These are phyloP conservation scores for Lagenidium giganteum DNA, from an alignment of 352 stramenopile genomes.

Conservation along the genomic window DNA sequence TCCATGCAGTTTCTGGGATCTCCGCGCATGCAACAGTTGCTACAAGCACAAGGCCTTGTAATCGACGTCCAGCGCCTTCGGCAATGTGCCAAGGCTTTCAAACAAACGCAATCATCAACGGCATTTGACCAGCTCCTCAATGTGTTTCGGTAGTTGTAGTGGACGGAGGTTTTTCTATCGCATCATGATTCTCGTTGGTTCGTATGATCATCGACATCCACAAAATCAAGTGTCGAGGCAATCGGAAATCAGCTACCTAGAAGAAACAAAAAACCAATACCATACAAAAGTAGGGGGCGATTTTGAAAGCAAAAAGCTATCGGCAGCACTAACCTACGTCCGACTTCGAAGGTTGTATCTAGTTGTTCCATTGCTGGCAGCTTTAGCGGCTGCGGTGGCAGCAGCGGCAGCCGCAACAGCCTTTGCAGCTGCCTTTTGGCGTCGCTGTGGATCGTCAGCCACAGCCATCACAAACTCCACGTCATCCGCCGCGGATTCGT, in stretches of 20 bases:
- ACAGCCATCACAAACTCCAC: slow-evolving; percentile 19
- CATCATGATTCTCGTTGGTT: background rate
- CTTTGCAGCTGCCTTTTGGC: slow-evolving; percentile 47
- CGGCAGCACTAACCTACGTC: no score
- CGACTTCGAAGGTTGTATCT: slow-evolving; percentile 45
- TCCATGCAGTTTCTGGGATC: slow-evolving; percentile 56
- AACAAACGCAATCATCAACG: slow-evolving; percentile 30
- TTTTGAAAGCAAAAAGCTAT: slow-evolving; percentile 3
- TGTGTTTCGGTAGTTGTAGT: slow-evolving; percentile 41
- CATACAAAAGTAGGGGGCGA: background rate
- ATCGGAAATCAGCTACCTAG: no score
- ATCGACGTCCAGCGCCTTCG: slow-evolving; percentile 40
- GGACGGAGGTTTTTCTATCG: no score
- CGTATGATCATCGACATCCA: no score
- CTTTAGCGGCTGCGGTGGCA: slow-evolving; percentile 53
- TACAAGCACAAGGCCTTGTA: slow-evolving; percentile 33
- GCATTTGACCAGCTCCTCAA: slow-evolving; percentile 36
- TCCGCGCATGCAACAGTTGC: slow-evolving; percentile 45
- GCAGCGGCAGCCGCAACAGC: slow-evolving; percentile 55
- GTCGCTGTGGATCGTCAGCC: slow-evolving; percentile 20
- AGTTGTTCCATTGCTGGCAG: slow-evolving; percentile 27
- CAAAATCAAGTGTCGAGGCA: no score
- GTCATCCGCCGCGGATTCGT: slow-evolving; percentile 7
- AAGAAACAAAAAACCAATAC: no score
- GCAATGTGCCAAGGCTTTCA: slow-evolving; percentile 63